Evolutionary conservation across 2,329 filamentous ascomycete species (phyloP), one percentile per base, ranked within the genome.

Genomic region (Mollisia scopiformis): DNA sequence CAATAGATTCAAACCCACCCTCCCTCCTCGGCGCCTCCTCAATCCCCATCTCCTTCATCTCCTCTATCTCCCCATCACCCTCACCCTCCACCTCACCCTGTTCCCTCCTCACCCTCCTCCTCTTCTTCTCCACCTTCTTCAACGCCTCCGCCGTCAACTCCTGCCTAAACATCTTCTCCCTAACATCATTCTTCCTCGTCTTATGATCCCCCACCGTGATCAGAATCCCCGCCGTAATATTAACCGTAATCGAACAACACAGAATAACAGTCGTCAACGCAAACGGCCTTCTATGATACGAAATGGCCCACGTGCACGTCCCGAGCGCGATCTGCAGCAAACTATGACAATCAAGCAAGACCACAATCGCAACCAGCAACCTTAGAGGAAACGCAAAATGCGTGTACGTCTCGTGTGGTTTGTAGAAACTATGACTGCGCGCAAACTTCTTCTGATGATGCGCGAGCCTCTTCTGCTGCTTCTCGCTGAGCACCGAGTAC

Each of bases 341-440:
- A 4, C 89, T 92, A 76, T 96, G 92, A 63, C 84, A 88, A 73
- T 96, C 92, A 2, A 95, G 82, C 2, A 96, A 79, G 6, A 91
- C 80, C n/a, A 94, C 88, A 61, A 94, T 88, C 59, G 90, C 87
- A 37, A 95, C 82, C 31, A 96, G 85, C 6, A 92, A 80, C 31
- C 84, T 82, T 1, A 93, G 79, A 0, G 92, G 91, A 63, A 96
- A 96, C 0, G 92, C 89, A 71, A 87, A 82, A 72, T 96, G 92
- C 0, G 92, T 96, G 33, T 86, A 81, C 0, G 92, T 96, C 75
- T 96, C 92, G 74, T 96, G 89, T 0, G 92, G 91, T 70, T 93
- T 93, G 80, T 96, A 96, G 75, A 94, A 96, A 6, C 90, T 93
- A 73, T 96, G 92, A 0, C 89, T 92, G 68, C 89, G 92, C 71